Base-by-base conservation (phyloP, 352 stramenopile genomes). In the Phytophthora vignae region DNA sequence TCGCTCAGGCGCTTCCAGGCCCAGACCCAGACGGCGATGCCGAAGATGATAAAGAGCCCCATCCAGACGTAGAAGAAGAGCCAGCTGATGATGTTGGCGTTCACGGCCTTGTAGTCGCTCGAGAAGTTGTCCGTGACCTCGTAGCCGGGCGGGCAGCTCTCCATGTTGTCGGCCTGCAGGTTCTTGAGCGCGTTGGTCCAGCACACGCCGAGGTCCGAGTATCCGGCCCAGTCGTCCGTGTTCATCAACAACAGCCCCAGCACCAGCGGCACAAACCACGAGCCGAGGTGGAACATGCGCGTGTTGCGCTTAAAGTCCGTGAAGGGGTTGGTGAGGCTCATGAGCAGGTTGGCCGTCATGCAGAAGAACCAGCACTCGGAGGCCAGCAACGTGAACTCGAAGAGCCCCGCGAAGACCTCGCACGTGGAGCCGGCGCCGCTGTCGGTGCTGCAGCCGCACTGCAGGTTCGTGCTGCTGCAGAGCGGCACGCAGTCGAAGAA, bases 291-390 rank as follows among this genome's bases (percentile, higher is more conserved):
- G 74, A 95, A 97, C 46, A 93, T 55, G 14, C 83, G 67, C 54
- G 81, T 95, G 79, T 97, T 97, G 67, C 83, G 75, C 71, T 96
- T 95, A 68, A 95, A 96, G 77, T 97, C 88, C 17, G 88, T 96
- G 64, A 98, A 98, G 17, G 92, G 92, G 71, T 97, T 98, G 5
- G 88, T 97, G 36, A 96, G 77, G 59, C 87, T 93, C 74, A 97
- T 79, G 46, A 96, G 71, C 42, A 98, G 66, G 68, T 98, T 93
- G 36, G 95, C 76, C 50, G 92, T 94, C 87, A 98, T 96, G 49
- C 88, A 94, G 56, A 97, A 89, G 79, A 98, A 96, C 88, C 90
- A 97, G 70, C 84, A 93, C 71, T 96, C 88, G 54, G 87, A 87
- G 3, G 88, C 85, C 62, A 97, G 83, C 25, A 97, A 65, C 60